A percentile compares a stretch with the other conserved stretches of the same genome.
These are phyloP conservation scores for Termitomyces sp. DNA, from an alignment of 768 basidiomycete species.

Conservation along the genomic window DNA sequence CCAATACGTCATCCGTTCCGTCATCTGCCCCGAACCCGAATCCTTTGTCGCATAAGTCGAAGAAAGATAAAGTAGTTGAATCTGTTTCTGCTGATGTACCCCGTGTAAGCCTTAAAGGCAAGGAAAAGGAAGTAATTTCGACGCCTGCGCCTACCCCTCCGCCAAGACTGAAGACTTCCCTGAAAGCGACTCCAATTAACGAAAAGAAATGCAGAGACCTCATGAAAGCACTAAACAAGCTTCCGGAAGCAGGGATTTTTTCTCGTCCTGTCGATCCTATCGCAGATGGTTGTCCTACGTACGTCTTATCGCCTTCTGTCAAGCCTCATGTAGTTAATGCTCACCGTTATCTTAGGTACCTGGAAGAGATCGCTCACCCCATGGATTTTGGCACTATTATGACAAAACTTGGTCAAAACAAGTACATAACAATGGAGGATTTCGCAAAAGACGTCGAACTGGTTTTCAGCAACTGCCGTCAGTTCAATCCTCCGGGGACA, in stretches of 20 bases:
- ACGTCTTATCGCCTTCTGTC: conserved; percentile 23
- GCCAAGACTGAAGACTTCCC: conserved; percentile 32
- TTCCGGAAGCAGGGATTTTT: conserved; percentile 73
- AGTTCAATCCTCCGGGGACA: conserved; percentile 85
- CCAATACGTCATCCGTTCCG: background rate
- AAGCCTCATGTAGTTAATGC: background rate
- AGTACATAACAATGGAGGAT: conserved; percentile 78
- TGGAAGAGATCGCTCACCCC: conserved; percentile 84
- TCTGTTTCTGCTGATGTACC: conserved; percentile 24
- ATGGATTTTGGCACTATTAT: conserved; percentile 91
- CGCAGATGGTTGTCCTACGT: conserved; percentile 88
- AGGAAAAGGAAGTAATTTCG: conserved; percentile 54
- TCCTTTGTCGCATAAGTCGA: conserved; percentile 19
- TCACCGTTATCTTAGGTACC: conserved; percentile 51
- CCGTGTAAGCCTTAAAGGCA: conserved; percentile 58
- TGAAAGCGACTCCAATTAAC: conserved; percentile 51
- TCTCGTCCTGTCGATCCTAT: conserved; percentile 78
- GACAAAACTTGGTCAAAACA: conserved; percentile 56
- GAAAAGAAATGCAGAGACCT: conserved; percentile 81
- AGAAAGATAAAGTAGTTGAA: conserved; percentile 38
- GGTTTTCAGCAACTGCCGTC: conserved; percentile 83
- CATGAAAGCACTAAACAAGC: conserved; percentile 49
- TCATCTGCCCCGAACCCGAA: conserved; percentile 14
- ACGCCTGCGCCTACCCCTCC: conserved; percentile 23
- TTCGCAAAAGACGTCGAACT: conserved; percentile 78